These are phyloP conservation scores for Pseudocercospora pini-densiflorae DNA, from an alignment of 2,329 filamentous ascomycete genomes.

Conservation along the genomic window DNA sequence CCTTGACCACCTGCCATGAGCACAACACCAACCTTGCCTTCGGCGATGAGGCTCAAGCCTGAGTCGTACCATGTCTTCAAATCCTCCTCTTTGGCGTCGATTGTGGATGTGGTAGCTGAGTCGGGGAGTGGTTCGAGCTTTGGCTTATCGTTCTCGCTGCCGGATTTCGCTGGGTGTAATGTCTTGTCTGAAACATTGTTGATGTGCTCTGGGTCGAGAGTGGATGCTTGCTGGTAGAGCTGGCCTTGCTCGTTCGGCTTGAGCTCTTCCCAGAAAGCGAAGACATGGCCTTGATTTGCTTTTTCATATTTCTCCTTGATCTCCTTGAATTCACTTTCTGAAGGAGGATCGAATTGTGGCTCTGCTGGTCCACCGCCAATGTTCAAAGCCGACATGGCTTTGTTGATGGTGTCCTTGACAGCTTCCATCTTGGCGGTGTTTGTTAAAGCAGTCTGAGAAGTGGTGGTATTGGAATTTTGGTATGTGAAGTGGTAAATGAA, in stretches of 20 bases:
- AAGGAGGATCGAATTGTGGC: constrained; percentile 57
- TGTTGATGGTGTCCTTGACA: constrained; percentile 29
- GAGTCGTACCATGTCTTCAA: constrained; percentile 82
- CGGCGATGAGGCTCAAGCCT: constrained; percentile 67
- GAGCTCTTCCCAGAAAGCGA: constrained; percentile 85
- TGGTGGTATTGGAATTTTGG: not conserved
- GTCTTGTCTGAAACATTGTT: constrained; percentile 84
- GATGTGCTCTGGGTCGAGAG: constrained; percentile 82
- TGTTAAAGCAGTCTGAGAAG: not conserved
- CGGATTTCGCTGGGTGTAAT: constrained; percentile 72
- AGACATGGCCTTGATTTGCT: constrained; percentile 80
- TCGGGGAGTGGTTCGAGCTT: constrained; percentile 86
- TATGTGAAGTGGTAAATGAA: not conserved
- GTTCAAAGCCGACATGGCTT: constrained; percentile 28
- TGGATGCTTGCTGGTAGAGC: constrained; percentile 78
- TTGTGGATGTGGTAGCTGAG: constrained; percentile 82
- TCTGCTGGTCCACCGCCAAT: constrained; percentile 36
- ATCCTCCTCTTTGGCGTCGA: constrained; percentile 81
- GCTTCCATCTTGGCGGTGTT: constrained; percentile 25
- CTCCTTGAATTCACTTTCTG: constrained; percentile 67
- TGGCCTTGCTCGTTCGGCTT: constrained; percentile 71
- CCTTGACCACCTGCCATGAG: constrained; percentile 98
- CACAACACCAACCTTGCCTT: constrained; percentile 79
- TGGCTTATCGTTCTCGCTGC: constrained; percentile 56
- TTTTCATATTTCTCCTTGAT: constrained; percentile 74